Conservation (phyloP, 768 basidiomycete species). For the Pleurotus ostreatus region DNA sequence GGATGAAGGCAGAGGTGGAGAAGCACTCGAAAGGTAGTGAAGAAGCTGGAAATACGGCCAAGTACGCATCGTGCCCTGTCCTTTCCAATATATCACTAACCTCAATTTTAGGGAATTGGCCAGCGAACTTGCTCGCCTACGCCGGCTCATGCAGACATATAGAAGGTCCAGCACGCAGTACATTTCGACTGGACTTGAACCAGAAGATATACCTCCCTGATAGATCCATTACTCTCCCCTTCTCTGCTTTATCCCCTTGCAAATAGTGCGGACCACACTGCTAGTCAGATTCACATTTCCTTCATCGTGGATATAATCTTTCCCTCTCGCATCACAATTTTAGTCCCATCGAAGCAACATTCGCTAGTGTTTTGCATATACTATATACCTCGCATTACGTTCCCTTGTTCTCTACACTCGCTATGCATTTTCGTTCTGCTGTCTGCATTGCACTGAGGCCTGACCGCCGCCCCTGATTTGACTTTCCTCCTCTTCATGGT, state of each 20-base stretch:
- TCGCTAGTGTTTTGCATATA: background rate
- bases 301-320: background rate
- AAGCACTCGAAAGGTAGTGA: constrained; percentile 52
- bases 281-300: background rate
- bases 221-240: background rate
- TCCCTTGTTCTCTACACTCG: background rate
- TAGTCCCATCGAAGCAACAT: background rate
- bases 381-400: background rate
- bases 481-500: no score
- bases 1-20: constrained; percentile 50
- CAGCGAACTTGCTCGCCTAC: constrained; percentile 61
- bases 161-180: constrained; percentile 27
- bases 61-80: constrained; percentile 35
- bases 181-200: background rate
- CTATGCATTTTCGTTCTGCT: background rate
- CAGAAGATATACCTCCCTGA: background rate
- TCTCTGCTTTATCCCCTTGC: background rate
- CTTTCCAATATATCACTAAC: no score
- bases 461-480: no score
- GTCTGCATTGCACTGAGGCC: no score
- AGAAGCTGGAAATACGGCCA: constrained; percentile 55
- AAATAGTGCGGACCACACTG: background rate
- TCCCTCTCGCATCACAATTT: background rate
- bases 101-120: constrained; percentile 43
- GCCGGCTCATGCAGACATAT: constrained; percentile 61